Percentiles rank a stretch among this genome's conserved stretches.
Conservation (phyloP, 305 asterid species). For the Ilex paraguariensis region DNA sequence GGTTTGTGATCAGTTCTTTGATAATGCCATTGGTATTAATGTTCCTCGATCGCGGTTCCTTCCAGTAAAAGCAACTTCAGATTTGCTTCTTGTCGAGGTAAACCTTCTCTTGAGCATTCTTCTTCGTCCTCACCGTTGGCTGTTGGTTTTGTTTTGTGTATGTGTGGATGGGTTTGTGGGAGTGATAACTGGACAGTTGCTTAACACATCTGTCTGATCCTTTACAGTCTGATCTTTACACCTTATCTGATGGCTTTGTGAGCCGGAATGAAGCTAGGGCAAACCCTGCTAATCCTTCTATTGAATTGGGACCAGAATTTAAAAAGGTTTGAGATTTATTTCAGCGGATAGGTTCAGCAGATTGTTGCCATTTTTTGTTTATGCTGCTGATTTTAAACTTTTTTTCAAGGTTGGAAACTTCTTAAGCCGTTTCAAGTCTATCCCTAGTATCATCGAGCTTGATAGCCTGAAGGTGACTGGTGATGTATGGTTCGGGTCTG, state of each 20-base stretch:
- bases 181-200: neutral
- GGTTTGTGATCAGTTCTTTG: conserved; percentile 55
- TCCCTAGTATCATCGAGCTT: conserved; percentile 91
- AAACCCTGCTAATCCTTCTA: conserved; percentile 75
- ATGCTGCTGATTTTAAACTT: neutral
- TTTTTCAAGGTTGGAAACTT: conserved; percentile 59
- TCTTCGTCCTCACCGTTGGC: neutral
- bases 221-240: conserved; percentile 88
- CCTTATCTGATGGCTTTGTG: conserved; percentile 73
- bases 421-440: conserved; percentile 82
- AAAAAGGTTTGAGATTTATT: conserved; percentile 53
- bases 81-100: conserved; percentile 92
- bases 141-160: neutral
- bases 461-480: conserved; percentile 87
- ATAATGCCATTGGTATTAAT: conserved; percentile 79
- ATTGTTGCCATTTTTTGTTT: neutral
- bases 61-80: conserved; percentile 95
- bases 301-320: conserved; percentile 95
- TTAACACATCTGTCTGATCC: conserved; percentile 15
- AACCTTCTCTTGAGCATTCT: conserved; percentile 8
- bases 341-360: neutral
- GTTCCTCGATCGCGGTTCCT: conserved; percentile 98
- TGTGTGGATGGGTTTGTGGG: too few species aligned
- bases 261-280: conserved; percentile 73
- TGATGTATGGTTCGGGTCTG: conserved; percentile 86